phyloP scores from a whole-genome alignment of 2,329 filamentous ascomycete genomes.

The Ophiostoma populinum region DNA sequence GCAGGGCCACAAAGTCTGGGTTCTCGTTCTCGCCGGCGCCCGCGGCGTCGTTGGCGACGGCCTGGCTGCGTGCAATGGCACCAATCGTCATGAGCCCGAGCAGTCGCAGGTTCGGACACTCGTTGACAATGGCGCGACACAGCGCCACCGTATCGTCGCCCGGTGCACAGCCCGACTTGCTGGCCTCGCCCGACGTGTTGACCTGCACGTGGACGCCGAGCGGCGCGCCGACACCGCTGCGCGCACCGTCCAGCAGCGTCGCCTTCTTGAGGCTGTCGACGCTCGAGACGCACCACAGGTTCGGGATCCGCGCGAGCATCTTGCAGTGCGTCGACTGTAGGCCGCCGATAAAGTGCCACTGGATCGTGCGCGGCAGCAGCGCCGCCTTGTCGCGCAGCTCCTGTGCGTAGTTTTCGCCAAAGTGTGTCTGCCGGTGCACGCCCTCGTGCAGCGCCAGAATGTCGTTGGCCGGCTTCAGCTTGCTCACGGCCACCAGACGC shows the following conservation, averaged over 20 bases:
- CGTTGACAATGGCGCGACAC: slow-evolving; percentile 50
- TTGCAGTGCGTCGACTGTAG: slow-evolving; percentile 87
- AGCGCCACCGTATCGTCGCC: slow-evolving; percentile 41
- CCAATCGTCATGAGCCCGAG: slow-evolving; percentile 94
- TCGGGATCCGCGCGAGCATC: slow-evolving; percentile 67
- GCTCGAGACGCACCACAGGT: slow-evolving; percentile 81
- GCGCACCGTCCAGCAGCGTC: slow-evolving; percentile 58
- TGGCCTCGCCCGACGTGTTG: slow-evolving; percentile 79
- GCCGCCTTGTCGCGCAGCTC: slow-evolving; percentile 76
- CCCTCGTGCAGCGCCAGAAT: slow-evolving; percentile 64
- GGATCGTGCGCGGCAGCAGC: slow-evolving; percentile 57
- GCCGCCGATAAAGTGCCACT: slow-evolving; percentile 94
- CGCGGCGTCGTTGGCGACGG: slow-evolving; percentile 57
- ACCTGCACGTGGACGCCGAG: slow-evolving; percentile 79
- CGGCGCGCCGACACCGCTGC: slow-evolving; percentile 23
- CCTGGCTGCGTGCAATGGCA: slow-evolving; percentile 71
- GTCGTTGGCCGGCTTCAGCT: slow-evolving; percentile 85
- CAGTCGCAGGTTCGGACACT: slow-evolving; percentile 57
- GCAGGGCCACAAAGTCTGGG: slow-evolving; percentile 65
- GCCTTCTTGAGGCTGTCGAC: slow-evolving; percentile 84
- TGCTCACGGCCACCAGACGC: slow-evolving; percentile 85
- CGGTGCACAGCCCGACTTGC: slow-evolving; percentile 69
- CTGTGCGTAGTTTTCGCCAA: slow-evolving; percentile 92
- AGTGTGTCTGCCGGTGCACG: slow-evolving; percentile 48
- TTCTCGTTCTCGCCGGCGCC: slow-evolving; percentile 43